Evolutionary conservation across 2,329 filamentous ascomycete genomes (phyloP).

Genomic region (Neurospora sp.): DNA sequence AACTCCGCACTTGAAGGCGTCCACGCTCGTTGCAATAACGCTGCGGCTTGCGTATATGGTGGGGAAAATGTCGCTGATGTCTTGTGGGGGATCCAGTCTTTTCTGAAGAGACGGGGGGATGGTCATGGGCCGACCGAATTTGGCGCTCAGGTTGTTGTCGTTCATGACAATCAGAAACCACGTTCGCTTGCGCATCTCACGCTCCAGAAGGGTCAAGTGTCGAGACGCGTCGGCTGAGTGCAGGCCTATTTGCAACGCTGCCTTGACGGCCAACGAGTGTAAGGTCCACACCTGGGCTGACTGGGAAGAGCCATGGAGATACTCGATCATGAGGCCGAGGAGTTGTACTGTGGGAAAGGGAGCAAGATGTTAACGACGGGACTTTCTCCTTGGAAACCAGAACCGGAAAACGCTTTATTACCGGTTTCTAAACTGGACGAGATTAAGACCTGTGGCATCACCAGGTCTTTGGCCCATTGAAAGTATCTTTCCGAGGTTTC

Average conservation of each 20-base stretch:
- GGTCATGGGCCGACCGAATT: neutral
- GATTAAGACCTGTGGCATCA: neutral
- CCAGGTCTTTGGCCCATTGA: conserved; percentile 1
- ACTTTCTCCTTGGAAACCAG: neutral
- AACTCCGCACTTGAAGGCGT: neutral
- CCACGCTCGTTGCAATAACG: neutral
- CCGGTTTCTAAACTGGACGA: conserved; percentile 1
- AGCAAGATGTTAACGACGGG: neutral
- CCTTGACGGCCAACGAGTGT: conserved; percentile 1
- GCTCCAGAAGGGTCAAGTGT: neutral
- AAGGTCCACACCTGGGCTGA: conserved; percentile 2
- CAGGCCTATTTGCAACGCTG: neutral
- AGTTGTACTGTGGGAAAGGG: neutral
- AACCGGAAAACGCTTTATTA: neutral
- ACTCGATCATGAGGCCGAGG: conserved; percentile 1
- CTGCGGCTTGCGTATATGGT: neutral
- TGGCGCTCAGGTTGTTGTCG: neutral
- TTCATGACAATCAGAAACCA: neutral
- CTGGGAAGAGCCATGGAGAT: neutral
- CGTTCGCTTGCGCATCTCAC: neutral
- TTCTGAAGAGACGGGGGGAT: neutral
- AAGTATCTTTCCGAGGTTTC: conserved; percentile 2
- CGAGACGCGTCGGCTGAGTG: neutral
- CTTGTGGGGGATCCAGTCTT: neutral
- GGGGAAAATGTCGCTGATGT: neutral